Base-by-base conservation (phyloP, 768 basidiomycete species). In the Termitomyces sp. region DNA sequence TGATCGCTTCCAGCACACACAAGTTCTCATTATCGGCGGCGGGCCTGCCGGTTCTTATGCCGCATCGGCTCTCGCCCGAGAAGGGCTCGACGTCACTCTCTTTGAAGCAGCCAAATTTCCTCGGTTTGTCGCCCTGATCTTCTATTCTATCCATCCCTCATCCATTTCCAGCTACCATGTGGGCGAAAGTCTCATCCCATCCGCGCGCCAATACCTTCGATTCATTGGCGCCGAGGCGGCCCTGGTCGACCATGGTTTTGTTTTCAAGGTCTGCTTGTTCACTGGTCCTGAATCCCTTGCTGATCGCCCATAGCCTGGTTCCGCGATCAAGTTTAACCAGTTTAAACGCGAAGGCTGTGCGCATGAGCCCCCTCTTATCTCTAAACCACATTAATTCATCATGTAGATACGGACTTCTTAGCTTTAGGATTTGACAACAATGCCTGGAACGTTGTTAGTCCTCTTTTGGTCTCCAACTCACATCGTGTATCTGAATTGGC, bases 301-400 rank as follows among this genome's bases (percentile, higher is more conserved):
- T 35, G 11, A 43, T 46, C 43, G 10, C 28, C 12, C 40, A 19
- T 60, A 84, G 82, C 82, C 81, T 47, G 84, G 83, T 35, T 80
- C 83, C 59, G 81, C 81, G 26, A 79, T 84, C 59, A 84, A 84
- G 67, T 81, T 84, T 64, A 83, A 83, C 62, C 81, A 83, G 62
- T 80, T 70, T 63, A 84, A 84, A 66, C 78, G 78, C n/a, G 83
- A 84, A 73, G 83, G 82, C 50, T 84, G 83, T 82, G 63, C 65
- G 81, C 21, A 46, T 72, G 9, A n/a, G 28, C 30, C 38, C 26
- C 17, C 59, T 4, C 26, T 38, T 35, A 9, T 8, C 43, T 26
- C 23, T 14, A 3, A 5, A 19, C 1, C 52, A 49, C 55, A 50
- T 38, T 43, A 19, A 44, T 53, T 21, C 40, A 9, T 50, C 33